A percentile compares a stretch with the other conserved stretches of the same genome.
phyloP scores from a whole-genome alignment of 768 basidiomycete species.

The Tricholoma furcatifolium region DNA sequence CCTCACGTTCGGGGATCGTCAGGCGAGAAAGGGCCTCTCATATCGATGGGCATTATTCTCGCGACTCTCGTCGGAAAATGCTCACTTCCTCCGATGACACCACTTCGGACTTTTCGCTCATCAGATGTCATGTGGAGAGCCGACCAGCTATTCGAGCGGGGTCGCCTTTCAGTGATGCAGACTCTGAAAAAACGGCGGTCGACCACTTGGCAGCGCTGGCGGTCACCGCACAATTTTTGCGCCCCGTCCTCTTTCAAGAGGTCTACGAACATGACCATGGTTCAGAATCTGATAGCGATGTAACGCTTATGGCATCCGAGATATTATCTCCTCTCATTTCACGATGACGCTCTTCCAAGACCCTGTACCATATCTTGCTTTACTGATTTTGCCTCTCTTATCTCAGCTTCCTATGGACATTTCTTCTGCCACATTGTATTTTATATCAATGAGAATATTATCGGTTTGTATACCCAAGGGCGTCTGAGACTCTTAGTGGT shows the following conservation, averaged over 20 bases:
- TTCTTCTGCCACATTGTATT: neutral
- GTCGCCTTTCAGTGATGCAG: neutral
- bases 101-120: neutral
- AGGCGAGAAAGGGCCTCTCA: neutral
- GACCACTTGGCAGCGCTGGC: neutral
- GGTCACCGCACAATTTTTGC: neutral
- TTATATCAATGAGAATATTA: too few relatives aligned
- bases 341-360: neutral
- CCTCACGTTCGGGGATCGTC: neutral
- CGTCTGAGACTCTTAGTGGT: too few relatives aligned
- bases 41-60: neutral
- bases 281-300: neutral
- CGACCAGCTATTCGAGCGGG: neutral
- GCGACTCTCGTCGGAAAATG: neutral
- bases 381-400: neutral
- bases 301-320: neutral
- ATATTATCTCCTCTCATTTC: neutral
- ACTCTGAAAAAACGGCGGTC: conserved; percentile 2
- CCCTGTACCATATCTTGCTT: neutral
- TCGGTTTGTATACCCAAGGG: too few relatives aligned
- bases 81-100: neutral
- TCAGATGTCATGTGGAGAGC: neutral
- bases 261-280: neutral
- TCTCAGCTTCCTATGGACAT: neutral
- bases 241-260: neutral